phyloP scores from a whole-genome alignment of 2,329 filamentous ascomycete genomes.

The Talaromyces sp. region DNA sequence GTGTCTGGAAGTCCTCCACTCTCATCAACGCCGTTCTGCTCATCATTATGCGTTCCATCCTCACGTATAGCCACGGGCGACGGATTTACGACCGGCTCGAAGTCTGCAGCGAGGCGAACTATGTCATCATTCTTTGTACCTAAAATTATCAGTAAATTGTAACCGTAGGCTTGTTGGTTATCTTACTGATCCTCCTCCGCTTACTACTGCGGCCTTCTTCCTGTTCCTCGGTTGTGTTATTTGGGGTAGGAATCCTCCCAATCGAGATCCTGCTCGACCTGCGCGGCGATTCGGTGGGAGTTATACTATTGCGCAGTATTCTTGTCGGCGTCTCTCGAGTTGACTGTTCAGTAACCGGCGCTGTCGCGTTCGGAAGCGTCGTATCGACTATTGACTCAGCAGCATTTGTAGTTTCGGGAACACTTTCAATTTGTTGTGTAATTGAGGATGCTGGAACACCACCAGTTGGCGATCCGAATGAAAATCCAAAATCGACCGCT shows the following conservation, averaged over 20 bases:
- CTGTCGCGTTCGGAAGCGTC: slow-evolving; percentile 19
- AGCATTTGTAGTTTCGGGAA: slow-evolving; percentile 22
- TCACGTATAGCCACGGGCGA: background rate
- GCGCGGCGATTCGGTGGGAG: slow-evolving; percentile 26
- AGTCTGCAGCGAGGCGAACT: background rate
- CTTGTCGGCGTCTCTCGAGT: slow-evolving; percentile 21
- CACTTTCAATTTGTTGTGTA: slow-evolving; percentile 26
- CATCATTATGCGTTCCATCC: background rate
- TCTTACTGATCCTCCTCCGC: slow-evolving; percentile 16
- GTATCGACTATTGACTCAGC: slow-evolving; percentile 20
- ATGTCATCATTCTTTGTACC: slow-evolving; percentile 3
- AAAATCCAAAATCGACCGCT: slow-evolving; percentile 51
- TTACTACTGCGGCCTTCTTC: slow-evolving; percentile 15
- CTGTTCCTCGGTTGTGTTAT: background rate
- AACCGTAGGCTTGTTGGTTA: background rate
- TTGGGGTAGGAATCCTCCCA: background rate
- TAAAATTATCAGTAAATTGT: slow-evolving; percentile 3
- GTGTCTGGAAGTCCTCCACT: background rate
- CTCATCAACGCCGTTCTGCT: background rate
- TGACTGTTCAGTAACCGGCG: slow-evolving; percentile 11
- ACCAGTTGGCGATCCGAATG: slow-evolving; percentile 37
- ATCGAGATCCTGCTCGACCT: slow-evolving; percentile 21
- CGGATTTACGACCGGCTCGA: background rate
- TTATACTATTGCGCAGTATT: slow-evolving; percentile 17
- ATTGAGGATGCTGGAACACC: slow-evolving; percentile 25